A percentile compares a stretch with the other conserved stretches of the same genome.
Evolutionary conservation across 768 basidiomycete genomes (phyloP).

Genomic region (Leccinum barrowsii): DNA sequence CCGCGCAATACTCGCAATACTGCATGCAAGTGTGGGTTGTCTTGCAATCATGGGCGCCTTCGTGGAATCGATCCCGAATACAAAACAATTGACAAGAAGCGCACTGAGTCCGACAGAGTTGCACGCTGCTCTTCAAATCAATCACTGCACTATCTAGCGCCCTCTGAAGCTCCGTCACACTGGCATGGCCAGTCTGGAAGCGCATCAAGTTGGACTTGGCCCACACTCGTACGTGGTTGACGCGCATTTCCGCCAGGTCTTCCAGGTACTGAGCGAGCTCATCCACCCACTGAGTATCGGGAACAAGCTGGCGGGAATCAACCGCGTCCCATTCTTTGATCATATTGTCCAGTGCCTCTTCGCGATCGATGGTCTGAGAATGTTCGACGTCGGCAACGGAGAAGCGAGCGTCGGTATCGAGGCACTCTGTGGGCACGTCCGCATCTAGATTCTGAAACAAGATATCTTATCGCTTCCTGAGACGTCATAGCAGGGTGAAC

Average conservation of each 20-base stretch:
- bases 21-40: conserved; percentile 47
- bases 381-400: conserved; percentile 24
- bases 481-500: neutral
- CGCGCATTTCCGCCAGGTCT: conserved; percentile 41
- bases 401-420: conserved; percentile 37
- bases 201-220: conserved; percentile 44
- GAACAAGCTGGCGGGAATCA: conserved; percentile 29
- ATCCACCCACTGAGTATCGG: conserved; percentile 43
- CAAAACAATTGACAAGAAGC: conserved; percentile 47
- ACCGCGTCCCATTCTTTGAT: conserved; percentile 30
- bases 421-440: conserved; percentile 35
- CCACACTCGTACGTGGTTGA: conserved; percentile 50
- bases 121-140: conserved; percentile 44
- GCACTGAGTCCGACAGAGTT: conserved; percentile 52
- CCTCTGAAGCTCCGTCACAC: conserved; percentile 43
- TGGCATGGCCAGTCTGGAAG: conserved; percentile 45
- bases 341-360: conserved; percentile 13
- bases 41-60: conserved; percentile 44
- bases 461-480: neutral
- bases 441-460: conserved; percentile 51
- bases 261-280: conserved; percentile 40
- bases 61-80: conserved; percentile 44
- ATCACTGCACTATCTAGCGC: conserved; percentile 40
- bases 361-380: conserved; percentile 12
- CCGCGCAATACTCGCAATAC: conserved; percentile 41